Evolutionary conservation across 2,329 filamentous ascomycete genomes (phyloP).

Genomic region (Spiromastix sp.): DNA sequence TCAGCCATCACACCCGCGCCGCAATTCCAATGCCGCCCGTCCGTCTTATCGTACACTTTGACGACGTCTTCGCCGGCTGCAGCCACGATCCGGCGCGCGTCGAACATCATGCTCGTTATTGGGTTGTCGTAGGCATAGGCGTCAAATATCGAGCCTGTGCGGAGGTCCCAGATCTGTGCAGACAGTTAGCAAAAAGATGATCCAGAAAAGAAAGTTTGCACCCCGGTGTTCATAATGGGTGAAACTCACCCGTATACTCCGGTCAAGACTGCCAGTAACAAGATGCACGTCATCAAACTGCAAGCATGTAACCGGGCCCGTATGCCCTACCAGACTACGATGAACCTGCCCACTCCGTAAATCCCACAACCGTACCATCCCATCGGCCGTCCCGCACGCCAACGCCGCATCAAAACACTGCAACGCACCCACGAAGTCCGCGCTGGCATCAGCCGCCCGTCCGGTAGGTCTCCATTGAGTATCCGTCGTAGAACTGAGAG

Average conservation of each 20-base stretch:
- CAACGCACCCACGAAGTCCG: constrained; percentile 87
- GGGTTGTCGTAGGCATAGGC: constrained; percentile 91
- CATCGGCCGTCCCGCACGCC: constrained; percentile 92
- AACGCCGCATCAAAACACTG: constrained; percentile 95
- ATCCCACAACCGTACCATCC: constrained; percentile 96
- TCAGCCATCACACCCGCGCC: constrained; percentile 64
- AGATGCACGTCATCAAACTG: constrained; percentile 95
- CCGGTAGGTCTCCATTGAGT: constrained; percentile 60
- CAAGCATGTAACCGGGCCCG: constrained; percentile 82
- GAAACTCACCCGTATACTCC: constrained; percentile 76
- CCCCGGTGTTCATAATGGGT: too few species aligned
- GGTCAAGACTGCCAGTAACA: constrained; percentile 83
- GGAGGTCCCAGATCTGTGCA: constrained; percentile 88
- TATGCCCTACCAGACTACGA: constrained; percentile 88
- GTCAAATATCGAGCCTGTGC: constrained; percentile 89
- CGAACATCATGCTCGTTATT: constrained; percentile 96
- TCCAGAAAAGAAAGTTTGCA: too few species aligned
- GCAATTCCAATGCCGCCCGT: constrained; percentile 93
- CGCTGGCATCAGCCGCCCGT: constrained; percentile 54
- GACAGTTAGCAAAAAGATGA: too few species aligned
- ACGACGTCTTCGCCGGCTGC: constrained; percentile 88
- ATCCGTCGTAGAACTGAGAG: constrained; percentile 48
- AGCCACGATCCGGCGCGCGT: constrained; percentile 75
- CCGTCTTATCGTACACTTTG: constrained; percentile 96
- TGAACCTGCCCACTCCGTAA: constrained; percentile 94